Evolutionary conservation across 2,329 filamentous ascomycete genomes (phyloP), one percentile per base, ranked within the genome.

Genomic region (Xylaria arbuscula): DNA sequence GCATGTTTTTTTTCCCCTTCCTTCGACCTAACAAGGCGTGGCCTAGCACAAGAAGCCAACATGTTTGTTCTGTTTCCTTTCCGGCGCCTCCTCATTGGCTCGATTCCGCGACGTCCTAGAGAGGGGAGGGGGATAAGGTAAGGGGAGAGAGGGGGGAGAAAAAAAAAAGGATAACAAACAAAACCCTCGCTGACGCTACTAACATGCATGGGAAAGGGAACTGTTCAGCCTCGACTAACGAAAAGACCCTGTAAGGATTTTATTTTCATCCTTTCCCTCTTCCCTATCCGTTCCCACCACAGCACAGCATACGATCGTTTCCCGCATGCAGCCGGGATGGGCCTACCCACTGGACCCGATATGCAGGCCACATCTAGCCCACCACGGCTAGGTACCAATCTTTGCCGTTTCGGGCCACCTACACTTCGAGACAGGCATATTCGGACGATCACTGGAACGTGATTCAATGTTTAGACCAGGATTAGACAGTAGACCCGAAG

Each of bases 401-500:
- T 64, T 70, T 66, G 55, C 71, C 69, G 24, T 64, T 70, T 75
- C 69, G 72, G 76, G 72, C 70, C 70, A 75, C 73, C 73, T 73
- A 62, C 65, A 64, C 58, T 68, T 72, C 66, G 72, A 71, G 70
- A 76, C 75, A 72, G 71, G 74, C 75, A 77, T 77, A 70, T 70
- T 73, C 58, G 64, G 69, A 70, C 72, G 74, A 78, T 78, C 76
- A 78, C 76, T 76, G 76, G 77, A 76, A 75, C 75, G 74, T 70
- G 70, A 70, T 70, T 73, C 61, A 72, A 75, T 74, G 75, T 76
- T 75, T 65, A 70, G 69, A 74, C 72, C 69, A 68, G 67, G 66
- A 73, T 72, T 72, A 67, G 71, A 69, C 67, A 72, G 70, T 66
- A 22, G 66, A 66, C 63, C 66, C 60, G 60, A 66, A 56, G 61